Conservation (phyloP, 352 stramenopile species). For the Phytophthora vignae region DNA sequence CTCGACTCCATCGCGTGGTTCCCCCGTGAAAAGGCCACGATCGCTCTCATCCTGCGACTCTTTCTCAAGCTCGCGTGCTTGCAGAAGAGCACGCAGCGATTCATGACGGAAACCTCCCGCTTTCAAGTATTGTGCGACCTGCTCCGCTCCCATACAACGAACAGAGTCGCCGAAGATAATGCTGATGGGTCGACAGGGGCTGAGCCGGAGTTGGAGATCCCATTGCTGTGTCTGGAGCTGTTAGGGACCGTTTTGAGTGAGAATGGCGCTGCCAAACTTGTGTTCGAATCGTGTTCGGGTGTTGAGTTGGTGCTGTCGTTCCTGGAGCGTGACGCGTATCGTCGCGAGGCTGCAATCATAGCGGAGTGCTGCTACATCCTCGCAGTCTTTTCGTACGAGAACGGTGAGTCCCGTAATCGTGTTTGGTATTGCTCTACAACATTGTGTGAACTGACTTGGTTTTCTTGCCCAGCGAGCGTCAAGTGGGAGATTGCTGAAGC, state of each 20-base stretch:
- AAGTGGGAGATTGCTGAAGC: conserved; percentile 53
- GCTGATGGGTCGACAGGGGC: no score
- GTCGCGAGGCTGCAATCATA: conserved; percentile 39
- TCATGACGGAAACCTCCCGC: conserved; percentile 29
- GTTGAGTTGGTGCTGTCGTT: conserved; percentile 42
- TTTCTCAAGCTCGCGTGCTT: conserved; percentile 40
- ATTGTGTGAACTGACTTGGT: neutral
- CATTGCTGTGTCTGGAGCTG: conserved; percentile 32
- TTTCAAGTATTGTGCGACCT: conserved; percentile 40
- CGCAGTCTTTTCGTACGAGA: conserved; percentile 62
- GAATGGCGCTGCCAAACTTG: conserved; percentile 49
- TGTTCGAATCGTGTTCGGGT: conserved; percentile 37
- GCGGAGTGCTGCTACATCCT: conserved; percentile 65
- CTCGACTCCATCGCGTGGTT: conserved; percentile 41
- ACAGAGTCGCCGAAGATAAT: no score
- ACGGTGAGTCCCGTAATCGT: conserved; percentile 45
- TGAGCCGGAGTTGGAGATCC: conserved; percentile 13
- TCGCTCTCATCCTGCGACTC: conserved; percentile 42
- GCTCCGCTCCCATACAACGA: conserved; percentile 23
- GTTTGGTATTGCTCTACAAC: neutral
- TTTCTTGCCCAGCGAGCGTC: conserved; percentile 16
- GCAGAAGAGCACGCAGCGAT: conserved; percentile 32
- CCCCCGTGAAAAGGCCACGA: conserved; percentile 17
- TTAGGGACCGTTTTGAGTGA: conserved; percentile 35
- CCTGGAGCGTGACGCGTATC: conserved; percentile 39